Base-by-base conservation (phyloP, 2,329 filamentous ascomycete genomes). In the Remersonia thermophila region DNA sequence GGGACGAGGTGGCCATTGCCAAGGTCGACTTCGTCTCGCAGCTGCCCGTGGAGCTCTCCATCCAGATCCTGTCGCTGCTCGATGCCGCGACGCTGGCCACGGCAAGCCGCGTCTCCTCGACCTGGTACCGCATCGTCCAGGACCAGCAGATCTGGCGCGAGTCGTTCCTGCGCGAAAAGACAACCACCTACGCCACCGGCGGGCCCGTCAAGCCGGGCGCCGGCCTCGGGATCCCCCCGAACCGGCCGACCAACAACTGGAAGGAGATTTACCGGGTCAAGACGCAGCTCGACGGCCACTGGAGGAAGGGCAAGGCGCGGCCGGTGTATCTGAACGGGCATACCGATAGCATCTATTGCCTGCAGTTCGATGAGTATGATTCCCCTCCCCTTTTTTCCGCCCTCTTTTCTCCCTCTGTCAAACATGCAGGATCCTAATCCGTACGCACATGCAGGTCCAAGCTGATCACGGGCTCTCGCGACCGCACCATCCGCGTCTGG, bases 401-500 rank as follows among this genome's bases (percentile, higher is more conserved):
- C 9, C 2, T 17, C 10, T 8, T 3, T 12, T 10, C 2, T 15
- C 20, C 18, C 30, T n/a, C 33, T 42, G 32, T n/a, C n/a, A n/a
- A n/a, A n/a, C n/a, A n/a, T n/a, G n/a, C n/a, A n/a, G n/a, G n/a
- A n/a, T n/a, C n/a, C n/a, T n/a, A n/a, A n/a, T n/a, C n/a, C n/a
- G n/a, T n/a, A n/a, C n/a, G n/a, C n/a, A n/a, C n/a, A n/a, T n/a
- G n/a, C 51, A 86, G 81, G 56, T 70, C 82, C 54, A 98, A 96
- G 60, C 94, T 96, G 53, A 87, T 98, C 47, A 96, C 91, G 3
- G 91, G 91, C 18, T 95, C 89, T 8, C 80, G 91, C 43, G 91
- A 98, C 60, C 83, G 84, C 55, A 96, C 91, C 0, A 91, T 98
- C 48, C 82, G 91, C 34, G 76, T 98, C 23, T 98, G 91, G 91